Base-by-base conservation (phyloP, 176 grass and related monocot species). In the Avena insularis region DNA sequence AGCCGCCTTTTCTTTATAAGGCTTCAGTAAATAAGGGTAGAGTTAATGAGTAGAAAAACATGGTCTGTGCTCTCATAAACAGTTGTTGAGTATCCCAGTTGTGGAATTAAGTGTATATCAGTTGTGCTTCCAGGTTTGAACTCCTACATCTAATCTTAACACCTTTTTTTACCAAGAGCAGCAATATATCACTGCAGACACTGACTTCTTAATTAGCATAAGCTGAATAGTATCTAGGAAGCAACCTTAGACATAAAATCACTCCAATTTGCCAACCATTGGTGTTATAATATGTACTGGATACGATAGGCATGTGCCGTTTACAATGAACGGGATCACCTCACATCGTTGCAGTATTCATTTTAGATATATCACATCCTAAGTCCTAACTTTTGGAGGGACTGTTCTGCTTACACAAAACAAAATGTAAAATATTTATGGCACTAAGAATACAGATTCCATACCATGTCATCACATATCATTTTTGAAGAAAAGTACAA, bases 401-500 rank as follows among this genome's bases (percentile, higher is more conserved):
- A 50, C 16, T 38, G 25, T 4, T 57, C 5, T 13, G 47, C 23
- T 68, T 49, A 16, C 16, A 48, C 15, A 50, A 60, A 21, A 48
- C 56, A 29, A 12, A 17, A 57, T 49, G 53, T 36, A 36, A 54
- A 47, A 12, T 49, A 72, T 15, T 73, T 40, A 14, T 47, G 66
- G 72, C 14, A 72, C 21, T 35, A 47, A 27, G 69, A 38, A 69
- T 88, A 31, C 25, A 69, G 17, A 53, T 83, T 31, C 8, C 64
- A 75, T 66, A 59, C 49, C 43, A 19, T 64, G 55, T 58, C 15
- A 85, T 82, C 31, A 2, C 71, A 66, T 79, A 54, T 79, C 19
- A 15, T 31, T 79, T 87, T 56, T 27, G n/a, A 88, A 38, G 21
- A 90, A 84, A 80, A 70, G 50, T 17, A n/a, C 58, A 61, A 11